Conservation (phyloP, 2,329 filamentous ascomycete genomes). For the Ascochyta lentis region DNA sequence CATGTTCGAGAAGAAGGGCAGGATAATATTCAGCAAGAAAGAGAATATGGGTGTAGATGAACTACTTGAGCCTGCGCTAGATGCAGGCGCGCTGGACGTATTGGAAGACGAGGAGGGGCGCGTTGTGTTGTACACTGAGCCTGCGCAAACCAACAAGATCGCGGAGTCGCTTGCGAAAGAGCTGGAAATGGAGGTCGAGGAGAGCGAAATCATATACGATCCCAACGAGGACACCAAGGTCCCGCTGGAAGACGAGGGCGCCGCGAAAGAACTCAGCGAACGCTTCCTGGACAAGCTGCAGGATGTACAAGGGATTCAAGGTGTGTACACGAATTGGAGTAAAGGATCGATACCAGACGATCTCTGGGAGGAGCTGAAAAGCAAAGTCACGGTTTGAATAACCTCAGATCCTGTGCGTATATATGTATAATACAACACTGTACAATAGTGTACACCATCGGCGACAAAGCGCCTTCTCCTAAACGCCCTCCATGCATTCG, state of each 20-base stretch:
- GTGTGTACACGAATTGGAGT: constrained; percentile 74
- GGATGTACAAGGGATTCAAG: constrained; percentile 79
- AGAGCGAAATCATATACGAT: constrained; percentile 83
- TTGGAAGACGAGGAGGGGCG: constrained; percentile 72
- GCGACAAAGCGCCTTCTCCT: constrained; percentile 10
- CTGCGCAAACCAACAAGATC: constrained; percentile 68
- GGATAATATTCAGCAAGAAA: constrained; percentile 71
- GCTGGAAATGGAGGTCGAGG: constrained; percentile 71
- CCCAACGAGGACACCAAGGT: constrained; percentile 81
- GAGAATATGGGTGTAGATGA: constrained; percentile 68
- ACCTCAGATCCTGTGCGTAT: constrained; percentile 20
- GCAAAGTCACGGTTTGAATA: constrained; percentile 44
- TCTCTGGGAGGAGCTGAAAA: constrained; percentile 48
- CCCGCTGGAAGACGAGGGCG: constrained; percentile 63
- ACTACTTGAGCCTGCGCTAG: constrained; percentile 80
- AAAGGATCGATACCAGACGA: constrained; percentile 50
- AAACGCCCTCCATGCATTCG: constrained; percentile 30
- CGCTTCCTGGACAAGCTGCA: constrained; percentile 66
- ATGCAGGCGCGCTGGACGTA: constrained; percentile 80
- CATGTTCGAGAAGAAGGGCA: constrained; percentile 82
- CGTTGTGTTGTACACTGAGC: constrained; percentile 74
- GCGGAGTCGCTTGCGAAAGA: constrained; percentile 68
- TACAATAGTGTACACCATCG: constrained; percentile 30
- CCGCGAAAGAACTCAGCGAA: constrained; percentile 61
- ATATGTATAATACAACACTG: constrained; percentile 37